Evolutionary conservation across 768 basidiomycete genomes (phyloP), one percentile per base, ranked within the genome.

Genomic region (Pulveroboletus sp.): DNA sequence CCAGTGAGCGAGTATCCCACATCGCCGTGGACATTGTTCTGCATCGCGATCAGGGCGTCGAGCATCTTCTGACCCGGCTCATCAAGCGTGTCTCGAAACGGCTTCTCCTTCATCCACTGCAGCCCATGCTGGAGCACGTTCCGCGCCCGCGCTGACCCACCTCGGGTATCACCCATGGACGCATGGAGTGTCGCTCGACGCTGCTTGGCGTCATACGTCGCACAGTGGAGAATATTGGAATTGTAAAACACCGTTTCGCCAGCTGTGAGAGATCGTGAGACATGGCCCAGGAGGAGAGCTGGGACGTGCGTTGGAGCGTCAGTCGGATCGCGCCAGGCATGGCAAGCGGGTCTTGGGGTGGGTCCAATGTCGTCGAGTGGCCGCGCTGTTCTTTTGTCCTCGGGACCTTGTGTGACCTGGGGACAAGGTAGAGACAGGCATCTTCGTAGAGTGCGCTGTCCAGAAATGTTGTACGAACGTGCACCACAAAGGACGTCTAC

Each of bases 191-290:
- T 90, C 24, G 81, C 79, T 3, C 88, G 75, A 29, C 65, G 69
- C 19, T 63, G 61, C 17, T 62, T 62, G 1, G 75, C 69, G 49
- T 73, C 74, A 62, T 90, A 90, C 6, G 75, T 72, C 5, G 81
- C 87, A 47, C 85, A 85, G 56, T 90, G 88, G 10, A 90, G 70
- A 49, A 90, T 83, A 61, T 90, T 90, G 54, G 77, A 81, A 60
- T 87, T 87, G 64, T 90, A 90, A 64, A 90, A 90, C 20, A 86
- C 84, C 0, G 84, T 84, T 50, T 90, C 83, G 0, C 87, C 86
- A 0, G 81, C 86, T 84, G 46, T 6, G 6, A 12, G 12, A 24
- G 2, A 27, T 11, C 5, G 14, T 39, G 37, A 44, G 29, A 25
- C 31, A 12, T 27, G 4, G 16, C 8, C 13, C 11, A 31, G 2